These are phyloP conservation scores for Verticillium dahliae DNA, from an alignment of 2,329 filamentous ascomycete species.

Conservation along the genomic window DNA sequence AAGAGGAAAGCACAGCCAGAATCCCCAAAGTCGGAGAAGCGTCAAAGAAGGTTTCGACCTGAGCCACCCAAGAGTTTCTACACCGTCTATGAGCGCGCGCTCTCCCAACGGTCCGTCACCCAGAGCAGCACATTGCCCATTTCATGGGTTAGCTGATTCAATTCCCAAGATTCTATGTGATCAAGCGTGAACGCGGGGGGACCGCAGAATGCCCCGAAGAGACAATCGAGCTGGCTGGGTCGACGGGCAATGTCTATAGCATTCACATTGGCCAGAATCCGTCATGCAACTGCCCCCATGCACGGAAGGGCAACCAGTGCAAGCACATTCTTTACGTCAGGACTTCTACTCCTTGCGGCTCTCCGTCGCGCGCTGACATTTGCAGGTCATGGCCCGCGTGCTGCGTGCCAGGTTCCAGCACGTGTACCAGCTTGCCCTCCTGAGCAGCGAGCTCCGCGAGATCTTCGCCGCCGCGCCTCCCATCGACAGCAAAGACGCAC, in stretches of 20 bases:
- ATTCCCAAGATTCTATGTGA: conserved; percentile 32
- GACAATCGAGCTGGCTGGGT: conserved; percentile 51
- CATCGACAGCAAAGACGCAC: conserved; percentile 27
- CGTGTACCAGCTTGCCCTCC: conserved; percentile 56
- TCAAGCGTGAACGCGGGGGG: conserved; percentile 29
- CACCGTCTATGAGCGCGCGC: conserved; percentile 30
- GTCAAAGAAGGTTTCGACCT: conserved; percentile 24
- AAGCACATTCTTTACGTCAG: conserved; percentile 57
- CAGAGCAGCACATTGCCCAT: not conserved
- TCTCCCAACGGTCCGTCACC: conserved; percentile 25
- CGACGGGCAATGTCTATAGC: conserved; percentile 60
- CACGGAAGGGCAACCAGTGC: conserved; percentile 48
- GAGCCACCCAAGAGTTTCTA: conserved; percentile 26
- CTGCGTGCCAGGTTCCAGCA: conserved; percentile 49
- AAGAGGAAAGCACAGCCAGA: not conserved
- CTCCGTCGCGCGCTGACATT: not conserved
- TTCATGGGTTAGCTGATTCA: not conserved
- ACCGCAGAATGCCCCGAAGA: conserved; percentile 37
- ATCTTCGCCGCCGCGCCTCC: conserved; percentile 51
- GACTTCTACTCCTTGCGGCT: conserved; percentile 6
- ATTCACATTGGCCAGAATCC: conserved; percentile 46
- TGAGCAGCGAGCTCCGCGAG: conserved; percentile 50
- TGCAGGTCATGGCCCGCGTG: conserved; percentile 49
- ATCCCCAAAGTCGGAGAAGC: conserved; percentile 21
- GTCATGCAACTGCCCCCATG: conserved; percentile 50